A percentile compares a stretch with the other conserved stretches of the same genome.
phyloP scores from a whole-genome alignment of 352 stramenopile species.

The Globisporangium radiosum region DNA sequence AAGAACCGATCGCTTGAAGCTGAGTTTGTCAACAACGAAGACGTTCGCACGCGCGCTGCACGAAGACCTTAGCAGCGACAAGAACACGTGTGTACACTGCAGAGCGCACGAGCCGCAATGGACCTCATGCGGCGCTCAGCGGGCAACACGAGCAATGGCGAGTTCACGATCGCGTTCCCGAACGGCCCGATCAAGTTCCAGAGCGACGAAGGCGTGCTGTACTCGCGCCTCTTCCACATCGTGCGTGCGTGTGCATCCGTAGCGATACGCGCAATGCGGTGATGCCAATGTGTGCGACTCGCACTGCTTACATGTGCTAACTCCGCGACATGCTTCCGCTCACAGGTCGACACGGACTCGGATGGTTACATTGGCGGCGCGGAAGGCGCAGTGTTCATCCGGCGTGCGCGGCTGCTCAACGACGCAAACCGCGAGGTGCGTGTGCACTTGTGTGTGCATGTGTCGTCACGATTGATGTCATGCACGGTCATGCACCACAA shows the following conservation, averaged over 20 bases:
- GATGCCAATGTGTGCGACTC: background rate
- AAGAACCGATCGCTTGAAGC: background rate
- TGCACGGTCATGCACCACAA: background rate
- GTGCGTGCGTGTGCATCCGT: slow-evolving; percentile 36
- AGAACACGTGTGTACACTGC: background rate
- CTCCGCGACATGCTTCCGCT: too few relatives aligned
- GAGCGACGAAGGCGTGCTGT: slow-evolving; percentile 74
- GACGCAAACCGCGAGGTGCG: slow-evolving; percentile 78
- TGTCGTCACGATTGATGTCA: background rate
- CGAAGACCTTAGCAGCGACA: too few relatives aligned
- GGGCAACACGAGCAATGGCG: slow-evolving; percentile 25
- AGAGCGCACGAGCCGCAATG: slow-evolving; percentile 1
- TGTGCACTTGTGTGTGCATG: background rate
- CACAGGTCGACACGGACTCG: slow-evolving; percentile 66
- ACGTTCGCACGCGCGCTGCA: background rate
- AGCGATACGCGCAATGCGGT: too few relatives aligned
- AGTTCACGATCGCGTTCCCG: slow-evolving; percentile 77
- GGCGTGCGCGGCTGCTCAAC: slow-evolving; percentile 68
- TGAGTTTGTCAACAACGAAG: background rate
- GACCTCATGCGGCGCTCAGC: slow-evolving; percentile 16
- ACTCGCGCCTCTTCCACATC: slow-evolving; percentile 79
- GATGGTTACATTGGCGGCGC: slow-evolving; percentile 71
- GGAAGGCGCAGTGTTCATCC: slow-evolving; percentile 78
- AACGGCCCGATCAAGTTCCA: slow-evolving; percentile 84
- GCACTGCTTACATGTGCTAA: background rate